Evolutionary conservation across 768 basidiomycete genomes (phyloP).

Genomic region (Agrocybe praecox): DNA sequence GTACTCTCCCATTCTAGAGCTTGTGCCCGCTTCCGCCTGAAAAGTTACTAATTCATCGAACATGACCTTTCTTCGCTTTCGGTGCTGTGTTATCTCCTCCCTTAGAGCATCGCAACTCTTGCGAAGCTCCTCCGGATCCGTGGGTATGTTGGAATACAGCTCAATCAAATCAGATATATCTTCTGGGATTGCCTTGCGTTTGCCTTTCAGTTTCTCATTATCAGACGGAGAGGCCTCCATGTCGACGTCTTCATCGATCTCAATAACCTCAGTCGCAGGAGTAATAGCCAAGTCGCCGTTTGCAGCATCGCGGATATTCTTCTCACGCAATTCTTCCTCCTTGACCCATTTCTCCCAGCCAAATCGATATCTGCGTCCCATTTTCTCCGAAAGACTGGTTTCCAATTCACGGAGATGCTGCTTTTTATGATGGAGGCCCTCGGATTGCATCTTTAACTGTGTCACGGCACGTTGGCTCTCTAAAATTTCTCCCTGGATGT

Average conservation of each 20-base stretch:
- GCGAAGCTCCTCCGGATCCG: constrained; percentile 54
- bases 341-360: constrained; percentile 95
- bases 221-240: constrained; percentile 32
- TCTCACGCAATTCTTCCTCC: constrained; percentile 82
- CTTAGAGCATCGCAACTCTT: constrained; percentile 61
- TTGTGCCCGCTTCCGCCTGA: constrained; percentile 90
- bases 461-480: constrained; percentile 79
- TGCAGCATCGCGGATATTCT: constrained; percentile 60
- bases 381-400: constrained; percentile 66
- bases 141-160: constrained; percentile 59
- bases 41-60: constrained; percentile 80
- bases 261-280: constrained; percentile 44
- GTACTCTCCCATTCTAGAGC: constrained; percentile 88
- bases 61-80: constrained; percentile 67
- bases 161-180: constrained; percentile 66
- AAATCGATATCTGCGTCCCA: constrained; percentile 78
- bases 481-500: constrained; percentile 88
- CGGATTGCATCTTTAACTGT: constrained; percentile 70
- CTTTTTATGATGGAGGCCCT: constrained; percentile 63
- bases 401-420: constrained; percentile 63
- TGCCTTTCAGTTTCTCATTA: constrained; percentile 53
- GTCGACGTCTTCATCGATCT: constrained; percentile 49
- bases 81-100: constrained; percentile 65
- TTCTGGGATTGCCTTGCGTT: constrained; percentile 55
- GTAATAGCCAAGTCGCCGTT: constrained; percentile 57